Base-by-base conservation (phyloP, 1,284 basidiomycete genomes). In the Austroboletus niveus region DNA sequence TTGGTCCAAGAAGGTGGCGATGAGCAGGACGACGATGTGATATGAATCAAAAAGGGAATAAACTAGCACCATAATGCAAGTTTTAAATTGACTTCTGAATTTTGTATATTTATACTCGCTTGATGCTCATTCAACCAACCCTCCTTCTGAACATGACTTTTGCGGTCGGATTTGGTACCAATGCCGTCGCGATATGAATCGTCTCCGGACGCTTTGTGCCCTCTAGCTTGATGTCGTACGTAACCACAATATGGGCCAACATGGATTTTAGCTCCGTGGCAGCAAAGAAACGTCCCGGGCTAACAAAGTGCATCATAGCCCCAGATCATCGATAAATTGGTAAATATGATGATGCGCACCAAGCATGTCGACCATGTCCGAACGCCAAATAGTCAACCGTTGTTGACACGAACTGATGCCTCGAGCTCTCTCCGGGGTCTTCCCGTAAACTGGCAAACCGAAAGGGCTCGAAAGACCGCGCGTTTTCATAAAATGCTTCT, bases 221-320 rank as follows among this genome's bases (percentile, higher is more conserved):
- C 46, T 57, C 60, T 24, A 69, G 27, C 46, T 63, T 71, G 12
- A 72, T 27, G 34, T 72, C 69, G 38, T 71, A 72, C 7, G 54
- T 55, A 14, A 60, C 15, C 14, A 71, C 49, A n/a, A 66, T 12
- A 38, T 69, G 57, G 0, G 70, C 68, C 31, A 72, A 50, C 59
- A 72, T 61, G 6, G 52, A 15, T 46, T 70, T 72, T 29, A 70
- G 27, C 49, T 63, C 58, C 43, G 43, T 63, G 2, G 53, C 38
- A 14, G 50, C 57, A 38, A 59, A 60, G 47, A 59, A 59, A 12
- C 57, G 59, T 11, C 58, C 58, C 2, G 57, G 54, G 29, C 58
- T 59, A 15, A 22, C 11, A 17, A 5, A 9, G 17, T n/a, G n/a
- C 5, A 15, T 4, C 5, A 35, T 35, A 12, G 34, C 34, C 4